A percentile compares a stretch with the other conserved stretches of the same genome.
phyloP scores from a whole-genome alignment of 2,329 filamentous ascomycete species.

The Calonectria pauciramosa region DNA sequence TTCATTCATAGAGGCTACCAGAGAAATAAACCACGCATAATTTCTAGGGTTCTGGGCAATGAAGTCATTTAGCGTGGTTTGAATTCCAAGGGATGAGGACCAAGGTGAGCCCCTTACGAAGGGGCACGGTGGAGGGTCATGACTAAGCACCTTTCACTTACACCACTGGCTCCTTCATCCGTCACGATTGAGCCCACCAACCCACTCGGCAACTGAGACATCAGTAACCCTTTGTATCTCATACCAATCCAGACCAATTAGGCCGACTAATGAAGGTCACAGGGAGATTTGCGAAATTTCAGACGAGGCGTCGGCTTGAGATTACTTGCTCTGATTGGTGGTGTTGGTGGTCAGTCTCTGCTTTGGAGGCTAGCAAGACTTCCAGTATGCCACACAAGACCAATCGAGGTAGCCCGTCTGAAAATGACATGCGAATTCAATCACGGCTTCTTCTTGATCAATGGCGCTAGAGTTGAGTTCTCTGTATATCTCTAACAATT shows the following conservation, averaged over 20 bases:
- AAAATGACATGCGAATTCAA: too few species aligned
- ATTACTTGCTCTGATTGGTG: background rate
- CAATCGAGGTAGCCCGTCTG: background rate
- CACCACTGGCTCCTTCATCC: background rate
- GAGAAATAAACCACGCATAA: background rate
- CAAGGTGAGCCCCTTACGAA: slow-evolving; percentile 36
- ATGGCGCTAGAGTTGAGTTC: background rate
- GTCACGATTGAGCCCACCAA: background rate
- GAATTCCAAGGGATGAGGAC: slow-evolving; percentile 45
- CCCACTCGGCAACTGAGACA: slow-evolving; percentile 14
- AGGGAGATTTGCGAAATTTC: background rate
- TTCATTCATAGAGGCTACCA: background rate
- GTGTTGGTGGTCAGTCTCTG: background rate
- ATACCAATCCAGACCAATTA: slow-evolving; percentile 9
- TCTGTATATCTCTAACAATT: background rate
- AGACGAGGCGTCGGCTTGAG: background rate
- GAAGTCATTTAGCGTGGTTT: slow-evolving; percentile 35
- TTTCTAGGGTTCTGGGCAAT: slow-evolving; percentile 19
- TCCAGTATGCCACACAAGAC: background rate
- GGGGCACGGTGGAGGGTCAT: slow-evolving; percentile 28
- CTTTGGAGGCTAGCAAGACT: background rate
- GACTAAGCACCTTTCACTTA: slow-evolving; percentile 36
- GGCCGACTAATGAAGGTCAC: background rate
- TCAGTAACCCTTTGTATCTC: background rate
- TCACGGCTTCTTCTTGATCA: too few species aligned